phyloP scores from a whole-genome alignment of 2,329 filamentous ascomycete species.

The Plenodomus tracheiphilus region DNA sequence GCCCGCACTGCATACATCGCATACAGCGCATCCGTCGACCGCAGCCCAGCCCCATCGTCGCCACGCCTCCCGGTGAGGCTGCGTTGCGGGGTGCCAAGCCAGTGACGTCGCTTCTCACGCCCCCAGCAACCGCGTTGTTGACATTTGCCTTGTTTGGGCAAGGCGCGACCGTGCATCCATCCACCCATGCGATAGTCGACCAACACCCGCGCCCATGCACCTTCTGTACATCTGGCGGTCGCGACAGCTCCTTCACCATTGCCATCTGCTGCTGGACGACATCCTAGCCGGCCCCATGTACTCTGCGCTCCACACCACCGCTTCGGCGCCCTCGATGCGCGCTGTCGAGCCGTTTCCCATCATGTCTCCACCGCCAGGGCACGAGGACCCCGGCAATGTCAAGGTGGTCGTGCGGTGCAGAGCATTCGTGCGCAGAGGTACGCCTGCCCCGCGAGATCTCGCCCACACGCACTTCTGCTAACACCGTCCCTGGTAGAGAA shows the following conservation, averaged over 20 bases:
- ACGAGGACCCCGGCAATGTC: conserved; percentile 52
- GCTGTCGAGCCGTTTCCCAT: conserved; percentile 41
- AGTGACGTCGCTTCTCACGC: conserved; percentile 32
- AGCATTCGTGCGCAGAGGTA: conserved; percentile 53
- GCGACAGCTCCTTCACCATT: conserved; percentile 25
- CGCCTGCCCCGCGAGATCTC: too few species aligned
- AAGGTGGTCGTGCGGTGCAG: conserved; percentile 56
- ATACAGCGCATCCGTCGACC: too few species aligned
- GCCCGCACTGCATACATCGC: neutral
- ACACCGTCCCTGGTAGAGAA: too few species aligned
- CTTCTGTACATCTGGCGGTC: conserved; percentile 33
- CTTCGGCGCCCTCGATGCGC: conserved; percentile 51
- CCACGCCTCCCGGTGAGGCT: conserved; percentile 22
- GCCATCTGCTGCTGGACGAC: conserved; percentile 28
- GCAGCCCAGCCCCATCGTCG: conserved; percentile 6
- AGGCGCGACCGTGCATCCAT: conserved; percentile 19
- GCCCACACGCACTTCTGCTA: too few species aligned
- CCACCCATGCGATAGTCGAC: neutral
- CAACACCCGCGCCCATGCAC: conserved; percentile 33
- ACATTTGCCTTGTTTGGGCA: conserved; percentile 31
- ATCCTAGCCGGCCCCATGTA: conserved; percentile 37
- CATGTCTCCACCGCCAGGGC: conserved; percentile 38
- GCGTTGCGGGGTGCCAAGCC: conserved; percentile 24
- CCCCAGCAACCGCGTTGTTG: conserved; percentile 35
- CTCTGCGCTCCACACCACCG: conserved; percentile 38